phyloP scores from a whole-genome alignment of 257 asterid species.

The Osmanthus fragrans region DNA sequence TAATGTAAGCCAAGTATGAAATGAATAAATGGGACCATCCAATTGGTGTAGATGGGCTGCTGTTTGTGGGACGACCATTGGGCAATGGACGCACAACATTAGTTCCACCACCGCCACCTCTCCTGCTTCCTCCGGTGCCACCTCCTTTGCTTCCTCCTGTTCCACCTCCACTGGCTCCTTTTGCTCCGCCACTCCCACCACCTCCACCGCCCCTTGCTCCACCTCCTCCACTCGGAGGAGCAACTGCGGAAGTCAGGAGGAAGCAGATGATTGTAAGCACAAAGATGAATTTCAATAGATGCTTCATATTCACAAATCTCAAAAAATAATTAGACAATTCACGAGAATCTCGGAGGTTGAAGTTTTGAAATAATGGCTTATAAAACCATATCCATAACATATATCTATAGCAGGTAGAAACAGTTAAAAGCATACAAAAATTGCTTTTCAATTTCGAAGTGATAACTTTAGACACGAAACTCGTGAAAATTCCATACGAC shows the following conservation, averaged over 20 bases:
- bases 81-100: conserved; percentile 27
- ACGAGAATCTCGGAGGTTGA: not conserved
- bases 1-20: not conserved
- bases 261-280: not conserved
- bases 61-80: conserved; percentile 19
- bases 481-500: not conserved
- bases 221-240: conserved; percentile 21
- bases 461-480: not conserved
- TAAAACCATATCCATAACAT: not conserved
- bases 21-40: conserved; percentile 12
- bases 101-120: conserved; percentile 18
- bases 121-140: not conserved
- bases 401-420: not conserved
- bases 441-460: not conserved
- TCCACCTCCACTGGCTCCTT: conserved; percentile 1
- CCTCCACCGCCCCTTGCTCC: not conserved
- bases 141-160: conserved; percentile 11
- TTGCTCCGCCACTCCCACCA: not conserved
- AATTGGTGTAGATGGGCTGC: conserved; percentile 20
- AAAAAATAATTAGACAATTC: not conserved
- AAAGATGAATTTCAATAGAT: not conserved
- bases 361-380: not conserved
- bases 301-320: not conserved
- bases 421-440: not conserved
- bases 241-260: not conserved